A percentile compares a stretch with the other conserved stretches of the same genome.
These are phyloP conservation scores for Tulasnella sp. DNA, from an alignment of 768 basidiomycete genomes.

Conservation along the genomic window DNA sequence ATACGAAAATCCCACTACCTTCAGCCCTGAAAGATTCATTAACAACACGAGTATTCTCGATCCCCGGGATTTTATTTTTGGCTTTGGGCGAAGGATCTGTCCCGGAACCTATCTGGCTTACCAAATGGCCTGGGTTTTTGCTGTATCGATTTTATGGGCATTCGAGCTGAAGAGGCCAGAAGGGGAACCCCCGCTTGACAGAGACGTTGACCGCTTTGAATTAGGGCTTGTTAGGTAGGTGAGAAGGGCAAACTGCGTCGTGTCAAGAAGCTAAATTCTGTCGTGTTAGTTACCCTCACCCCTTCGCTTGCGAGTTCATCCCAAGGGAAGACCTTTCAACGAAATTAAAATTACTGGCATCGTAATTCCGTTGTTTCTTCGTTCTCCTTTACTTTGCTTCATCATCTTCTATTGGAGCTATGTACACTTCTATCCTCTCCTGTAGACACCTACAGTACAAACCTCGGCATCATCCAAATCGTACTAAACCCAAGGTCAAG, in stretches of 20 bases:
- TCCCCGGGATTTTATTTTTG: neutral
- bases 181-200: neutral
- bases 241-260: no score
- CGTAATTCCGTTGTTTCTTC: neutral
- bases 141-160: neutral
- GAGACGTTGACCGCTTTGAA: neutral
- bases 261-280: no score
- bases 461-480: no score
- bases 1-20: neutral
- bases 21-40: neutral
- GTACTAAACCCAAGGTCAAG: no score
- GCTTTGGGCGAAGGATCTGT: constrained; percentile 12
- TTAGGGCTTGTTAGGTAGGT: neutral
- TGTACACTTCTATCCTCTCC: no score
- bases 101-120: neutral
- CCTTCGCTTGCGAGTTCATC: neutral
- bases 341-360: neutral
- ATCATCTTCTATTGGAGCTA: no score
- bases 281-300: neutral
- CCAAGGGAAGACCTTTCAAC: neutral
- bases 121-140: neutral
- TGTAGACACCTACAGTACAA: no score
- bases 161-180: neutral
- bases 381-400: no score
- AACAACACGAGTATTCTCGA: neutral